Evolutionary conservation across 1,284 basidiomycete genomes (phyloP).

Genomic region (Boletus holoroseus): DNA sequence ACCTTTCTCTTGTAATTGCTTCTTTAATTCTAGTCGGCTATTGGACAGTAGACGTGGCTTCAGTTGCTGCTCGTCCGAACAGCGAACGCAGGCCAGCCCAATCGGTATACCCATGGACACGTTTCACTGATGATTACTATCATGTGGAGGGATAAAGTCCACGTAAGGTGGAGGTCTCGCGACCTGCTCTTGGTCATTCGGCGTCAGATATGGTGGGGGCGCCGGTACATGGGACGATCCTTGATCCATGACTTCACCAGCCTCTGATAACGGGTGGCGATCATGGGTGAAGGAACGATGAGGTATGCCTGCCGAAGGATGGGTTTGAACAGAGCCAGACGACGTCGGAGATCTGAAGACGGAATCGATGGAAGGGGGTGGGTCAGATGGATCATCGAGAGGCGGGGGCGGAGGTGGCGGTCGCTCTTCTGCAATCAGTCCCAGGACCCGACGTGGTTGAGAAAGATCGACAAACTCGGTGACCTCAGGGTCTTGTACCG

Average conservation of each 20-base stretch:
- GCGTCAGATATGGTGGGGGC: constrained; percentile 45
- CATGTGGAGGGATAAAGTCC: constrained; percentile 34
- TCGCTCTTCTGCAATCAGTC: constrained; percentile 49
- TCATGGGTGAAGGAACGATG: constrained; percentile 33
- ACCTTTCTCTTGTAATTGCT: constrained; percentile 28
- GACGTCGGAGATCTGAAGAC: constrained; percentile 60
- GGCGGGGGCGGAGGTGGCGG: constrained; percentile 70
- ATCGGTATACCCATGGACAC: neutral
- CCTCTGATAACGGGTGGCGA: constrained; percentile 21
- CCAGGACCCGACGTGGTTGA: constrained; percentile 52
- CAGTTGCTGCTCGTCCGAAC: neutral
- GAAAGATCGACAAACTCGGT: constrained; percentile 57
- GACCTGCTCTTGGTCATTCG: constrained; percentile 36
- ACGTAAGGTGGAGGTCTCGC: constrained; percentile 41
- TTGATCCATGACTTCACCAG: constrained; percentile 32
- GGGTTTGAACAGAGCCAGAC: constrained; percentile 40
- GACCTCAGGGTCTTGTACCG: constrained; percentile 58
- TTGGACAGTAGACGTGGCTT: constrained; percentile 7
- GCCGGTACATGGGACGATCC: constrained; percentile 41
- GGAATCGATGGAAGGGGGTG: constrained; percentile 76
- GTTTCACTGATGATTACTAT: constrained; percentile 11
- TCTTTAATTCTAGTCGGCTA: constrained; percentile 25
- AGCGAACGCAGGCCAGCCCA: neutral
- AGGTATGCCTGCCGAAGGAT: constrained; percentile 34
- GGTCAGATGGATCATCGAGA: constrained; percentile 81